Evolutionary conservation across 1,139 yeast species (phyloP).

Genomic region (Yamadazyma blattariae): DNA sequence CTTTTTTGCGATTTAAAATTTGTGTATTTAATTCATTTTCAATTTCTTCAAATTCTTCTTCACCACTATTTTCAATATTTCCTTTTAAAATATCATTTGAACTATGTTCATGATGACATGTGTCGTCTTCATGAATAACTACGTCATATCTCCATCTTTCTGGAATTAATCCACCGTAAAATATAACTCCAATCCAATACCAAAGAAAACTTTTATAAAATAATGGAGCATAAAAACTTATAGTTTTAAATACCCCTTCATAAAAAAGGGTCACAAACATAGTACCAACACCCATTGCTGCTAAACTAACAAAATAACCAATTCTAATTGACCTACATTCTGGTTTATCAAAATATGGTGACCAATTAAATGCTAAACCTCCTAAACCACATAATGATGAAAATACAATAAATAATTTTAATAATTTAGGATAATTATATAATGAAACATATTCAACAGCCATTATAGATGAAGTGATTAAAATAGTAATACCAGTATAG

Average conservation of each 20-base stretch:
- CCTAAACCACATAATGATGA: conserved; percentile 65
- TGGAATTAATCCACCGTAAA: conserved; percentile 86
- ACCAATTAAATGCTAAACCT: conserved; percentile 86
- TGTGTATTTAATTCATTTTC: conserved; percentile 28
- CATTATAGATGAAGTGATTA: conserved; percentile 87
- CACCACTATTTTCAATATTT: conserved; percentile 36
- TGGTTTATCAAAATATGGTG: conserved; percentile 83
- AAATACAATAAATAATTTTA: conserved; percentile 51
- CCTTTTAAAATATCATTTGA: conserved; percentile 36
- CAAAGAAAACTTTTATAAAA: conserved; percentile 61
- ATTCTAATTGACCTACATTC: conserved; percentile 80
- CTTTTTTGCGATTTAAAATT: conserved; percentile 10
- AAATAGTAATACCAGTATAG: conserved; percentile 88
- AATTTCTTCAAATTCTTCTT: conserved; percentile 46
- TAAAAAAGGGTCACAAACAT: conserved; percentile 54
- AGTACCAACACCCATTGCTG: conserved; percentile 71
- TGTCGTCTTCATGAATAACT: conserved; percentile 41
- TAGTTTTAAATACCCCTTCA: conserved; percentile 54
- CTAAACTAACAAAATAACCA: conserved; percentile 77
- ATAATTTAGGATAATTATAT: conserved; percentile 54
- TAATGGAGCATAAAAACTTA: conserved; percentile 59
- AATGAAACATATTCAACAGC: conserved; percentile 83
- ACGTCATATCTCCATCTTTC: conserved; percentile 81
- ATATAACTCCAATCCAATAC: conserved; percentile 80
- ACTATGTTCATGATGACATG: conserved; percentile 27